phyloP scores from a whole-genome alignment of 345 rosid genomes.

The Citrus glauca region DNA sequence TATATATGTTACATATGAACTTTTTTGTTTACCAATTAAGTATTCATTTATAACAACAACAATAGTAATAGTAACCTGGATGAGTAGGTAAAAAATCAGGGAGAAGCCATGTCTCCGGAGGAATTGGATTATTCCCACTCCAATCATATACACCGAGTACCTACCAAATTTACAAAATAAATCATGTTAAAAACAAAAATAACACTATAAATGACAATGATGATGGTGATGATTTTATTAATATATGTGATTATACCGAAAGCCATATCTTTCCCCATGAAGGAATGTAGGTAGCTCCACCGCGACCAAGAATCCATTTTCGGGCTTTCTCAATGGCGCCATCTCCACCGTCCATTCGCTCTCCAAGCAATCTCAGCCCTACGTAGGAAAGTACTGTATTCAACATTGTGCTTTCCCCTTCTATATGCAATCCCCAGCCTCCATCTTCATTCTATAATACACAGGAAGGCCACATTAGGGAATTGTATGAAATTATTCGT shows the following conservation, averaged over 20 bases:
- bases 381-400: constrained; percentile 45
- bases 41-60: too few species aligned
- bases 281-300: constrained; percentile 59
- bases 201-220: too few species aligned
- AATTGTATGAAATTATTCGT: neutral
- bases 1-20: too few species aligned
- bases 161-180: constrained; percentile 17
- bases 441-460: constrained; percentile 54
- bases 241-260: constrained; percentile 27
- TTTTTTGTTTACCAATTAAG: neutral
- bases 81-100: constrained; percentile 47
- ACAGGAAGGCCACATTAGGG: neutral
- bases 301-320: constrained; percentile 56
- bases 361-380: constrained; percentile 49
- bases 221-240: neutral
- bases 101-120: constrained; percentile 59
- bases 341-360: constrained; percentile 32
- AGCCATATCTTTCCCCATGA: constrained; percentile 88
- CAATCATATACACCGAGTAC: constrained; percentile 66
- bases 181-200: neutral
- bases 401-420: constrained; percentile 59
- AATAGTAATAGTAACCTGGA: constrained; percentile 29
- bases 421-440: constrained; percentile 83
- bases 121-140: constrained; percentile 64
- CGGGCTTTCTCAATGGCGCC: constrained; percentile 43